phyloP scores from a whole-genome alignment of 169 alveolate genomes.

The Plasmodium blacklocki region DNA sequence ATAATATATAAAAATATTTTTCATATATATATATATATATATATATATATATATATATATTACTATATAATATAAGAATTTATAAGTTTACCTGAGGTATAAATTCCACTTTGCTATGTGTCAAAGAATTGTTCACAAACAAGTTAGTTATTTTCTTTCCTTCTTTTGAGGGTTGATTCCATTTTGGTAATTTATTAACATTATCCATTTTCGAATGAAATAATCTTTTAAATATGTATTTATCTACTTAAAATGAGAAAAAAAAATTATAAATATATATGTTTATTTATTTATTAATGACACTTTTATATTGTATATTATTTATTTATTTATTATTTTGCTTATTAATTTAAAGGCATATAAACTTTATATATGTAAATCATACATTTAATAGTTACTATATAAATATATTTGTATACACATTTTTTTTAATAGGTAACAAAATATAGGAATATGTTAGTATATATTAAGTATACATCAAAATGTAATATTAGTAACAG shows the following conservation, averaged over 20 bases:
- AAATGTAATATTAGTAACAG: too few relatives aligned
- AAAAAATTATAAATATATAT: neutral
- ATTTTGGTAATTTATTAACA: conserved; percentile 75
- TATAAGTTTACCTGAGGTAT: conserved; percentile 83
- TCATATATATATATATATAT: neutral
- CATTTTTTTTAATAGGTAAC: too few relatives aligned
- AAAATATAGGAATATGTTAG: too few relatives aligned
- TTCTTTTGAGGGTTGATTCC: conserved; percentile 82
- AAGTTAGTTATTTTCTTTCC: conserved; percentile 82
- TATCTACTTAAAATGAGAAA: conserved; percentile 2
- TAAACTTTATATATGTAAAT: too few relatives aligned
- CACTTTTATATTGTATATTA: too few relatives aligned
- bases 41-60: neutral
- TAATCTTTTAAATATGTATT: conserved; percentile 11
- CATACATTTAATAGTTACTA: too few relatives aligned
- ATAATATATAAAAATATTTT: neutral
- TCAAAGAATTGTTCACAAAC: conserved; percentile 80
- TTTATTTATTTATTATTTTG: too few relatives aligned
- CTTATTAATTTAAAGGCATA: too few relatives aligned
- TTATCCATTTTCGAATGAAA: conserved; percentile 57
- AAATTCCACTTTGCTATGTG: conserved; percentile 84
- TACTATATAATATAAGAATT: neutral
- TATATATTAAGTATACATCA: too few relatives aligned
- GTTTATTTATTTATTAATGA: too few relatives aligned
- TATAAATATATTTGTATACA: too few relatives aligned